Evolutionary conservation across 1,139 yeast species (phyloP), one percentile per base, ranked within the genome.

Genomic region (Debaryomyces udenii): DNA sequence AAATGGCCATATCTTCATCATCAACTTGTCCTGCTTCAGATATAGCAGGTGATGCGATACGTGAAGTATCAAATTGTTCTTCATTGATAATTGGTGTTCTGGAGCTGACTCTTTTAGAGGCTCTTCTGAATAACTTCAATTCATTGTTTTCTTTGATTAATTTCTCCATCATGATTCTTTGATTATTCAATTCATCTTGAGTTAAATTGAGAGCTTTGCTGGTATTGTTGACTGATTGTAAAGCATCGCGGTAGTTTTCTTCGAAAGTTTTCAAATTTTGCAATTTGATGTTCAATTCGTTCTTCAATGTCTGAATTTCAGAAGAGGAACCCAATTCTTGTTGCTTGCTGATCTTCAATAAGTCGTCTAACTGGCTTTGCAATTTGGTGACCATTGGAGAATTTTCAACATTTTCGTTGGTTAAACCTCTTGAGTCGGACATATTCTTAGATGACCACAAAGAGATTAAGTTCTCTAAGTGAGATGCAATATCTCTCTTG

Each of bases 141-240:
- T 86, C 93, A 48, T 86, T 87, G 45, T 86, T 66, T 58, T 88
- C 93, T 44, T 74, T 76, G 47, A 73, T 69, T 43, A 89, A 70
- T 50, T 76, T 76, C 41, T 74, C 78, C 50, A 82, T 76, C 27
- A 70, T 55, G 10, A 74, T 79, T 56, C 78, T 83, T 56, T 81
- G 83, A 56, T 73, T 79, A 37, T 70, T 70, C 45, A 85, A 67
- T 58, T 90, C 96, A 35, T 77, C 80, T 53, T 88, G 89, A 11
- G 93, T 83, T 52, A 83, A 59, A 46, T 78, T 80, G 43, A 89
- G 73, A 0, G 96, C 96, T 49, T 78, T 80, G 44, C 86, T 84
- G 9, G 93, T 83, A 57, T 83, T 86, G 52, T 79, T 80, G 22
- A 87, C 85, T 28, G 89, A 81, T 50, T 80, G 82, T 46, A 86